These are phyloP conservation scores for Ophioceras dolichostomum DNA, from an alignment of 2,329 filamentous ascomycete genomes.

Conservation along the genomic window DNA sequence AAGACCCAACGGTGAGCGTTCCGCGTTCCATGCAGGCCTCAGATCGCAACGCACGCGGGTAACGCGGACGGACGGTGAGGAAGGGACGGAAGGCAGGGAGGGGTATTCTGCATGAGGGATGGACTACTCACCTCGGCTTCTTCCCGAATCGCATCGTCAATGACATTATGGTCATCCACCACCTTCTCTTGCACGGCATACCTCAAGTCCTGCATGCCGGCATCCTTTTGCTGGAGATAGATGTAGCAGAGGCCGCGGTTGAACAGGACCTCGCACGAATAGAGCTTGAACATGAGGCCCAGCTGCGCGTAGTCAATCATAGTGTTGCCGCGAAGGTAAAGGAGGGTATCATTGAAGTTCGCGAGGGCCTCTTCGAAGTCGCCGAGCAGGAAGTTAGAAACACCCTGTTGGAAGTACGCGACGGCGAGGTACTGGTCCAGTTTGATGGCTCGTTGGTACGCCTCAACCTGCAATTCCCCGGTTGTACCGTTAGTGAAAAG, in stretches of 20 bases:
- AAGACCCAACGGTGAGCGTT: too few species aligned
- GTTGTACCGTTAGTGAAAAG: too few species aligned
- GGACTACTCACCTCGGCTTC: slow-evolving; percentile 77
- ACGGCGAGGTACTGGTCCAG: slow-evolving; percentile 94
- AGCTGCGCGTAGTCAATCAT: slow-evolving; percentile 97
- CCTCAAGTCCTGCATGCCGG: slow-evolving; percentile 79
- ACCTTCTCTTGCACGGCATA: slow-evolving; percentile 94
- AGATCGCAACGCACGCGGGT: too few species aligned
- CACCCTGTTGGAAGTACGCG: slow-evolving; percentile 95
- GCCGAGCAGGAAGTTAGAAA: slow-evolving; percentile 93
- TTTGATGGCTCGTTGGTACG: slow-evolving; percentile 81
- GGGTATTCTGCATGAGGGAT: background rate
- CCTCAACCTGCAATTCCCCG: slow-evolving; percentile 77
- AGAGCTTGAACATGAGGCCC: slow-evolving; percentile 89
- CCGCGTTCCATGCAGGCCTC: too few species aligned
- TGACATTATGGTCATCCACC: slow-evolving; percentile 92
- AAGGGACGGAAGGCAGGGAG: background rate
- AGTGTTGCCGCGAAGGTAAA: slow-evolving; percentile 90
- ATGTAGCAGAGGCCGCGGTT: slow-evolving; percentile 96
- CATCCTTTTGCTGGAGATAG: slow-evolving; percentile 83
- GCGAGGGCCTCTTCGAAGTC: slow-evolving; percentile 95
- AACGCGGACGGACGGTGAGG: background rate
- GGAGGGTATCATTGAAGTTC: slow-evolving; percentile 95
- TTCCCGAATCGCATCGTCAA: slow-evolving; percentile 91
- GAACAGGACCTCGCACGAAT: slow-evolving; percentile 95